Percentiles rank a stretch among this genome's conserved stretches.
Conservation (phyloP, 106 monocot species). For the Acorus gramineus region DNA sequence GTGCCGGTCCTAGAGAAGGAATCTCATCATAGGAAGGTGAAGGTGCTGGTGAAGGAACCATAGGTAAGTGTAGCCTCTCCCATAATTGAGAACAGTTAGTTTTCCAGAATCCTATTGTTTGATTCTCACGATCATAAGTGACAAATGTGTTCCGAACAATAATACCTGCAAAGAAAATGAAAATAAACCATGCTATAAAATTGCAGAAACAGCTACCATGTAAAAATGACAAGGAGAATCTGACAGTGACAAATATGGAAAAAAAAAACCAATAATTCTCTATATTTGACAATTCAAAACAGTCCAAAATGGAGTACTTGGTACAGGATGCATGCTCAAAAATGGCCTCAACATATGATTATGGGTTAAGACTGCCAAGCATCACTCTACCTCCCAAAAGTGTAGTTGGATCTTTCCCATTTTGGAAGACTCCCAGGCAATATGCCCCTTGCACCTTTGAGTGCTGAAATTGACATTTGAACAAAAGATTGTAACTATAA, state of each 20-base stretch:
- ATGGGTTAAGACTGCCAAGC: no score
- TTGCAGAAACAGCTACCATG: neutral
- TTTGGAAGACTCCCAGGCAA: conserved; percentile 88
- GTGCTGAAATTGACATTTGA: conserved; percentile 39
- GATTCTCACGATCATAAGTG: conserved; percentile 83
- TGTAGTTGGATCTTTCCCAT: conserved; percentile 80
- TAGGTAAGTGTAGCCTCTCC: conserved; percentile 35
- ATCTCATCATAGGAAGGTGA: conserved; percentile 13
- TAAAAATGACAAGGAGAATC: neutral
- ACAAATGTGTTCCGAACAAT: conserved; percentile 91
- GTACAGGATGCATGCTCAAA: no score
- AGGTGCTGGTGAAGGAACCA: conserved; percentile 42
- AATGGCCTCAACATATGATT: no score
- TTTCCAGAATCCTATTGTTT: conserved; percentile 93
- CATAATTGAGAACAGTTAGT: conserved; percentile 87
- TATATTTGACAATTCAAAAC: no score
- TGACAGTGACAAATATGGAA: neutral
- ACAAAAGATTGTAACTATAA: no score
- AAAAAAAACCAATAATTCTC: neutral
- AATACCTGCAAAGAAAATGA: conserved; percentile 49
- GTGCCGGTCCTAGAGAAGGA: conserved; percentile 26
- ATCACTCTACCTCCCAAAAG: conserved; percentile 66
- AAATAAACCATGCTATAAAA: neutral
- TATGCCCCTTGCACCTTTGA: conserved; percentile 86
- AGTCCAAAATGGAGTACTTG: no score